Percentiles rank a stretch among this genome's conserved stretches.
phyloP scores from a whole-genome alignment of 2,329 filamentous ascomycete genomes.

The Scedosporium dehoogii region DNA sequence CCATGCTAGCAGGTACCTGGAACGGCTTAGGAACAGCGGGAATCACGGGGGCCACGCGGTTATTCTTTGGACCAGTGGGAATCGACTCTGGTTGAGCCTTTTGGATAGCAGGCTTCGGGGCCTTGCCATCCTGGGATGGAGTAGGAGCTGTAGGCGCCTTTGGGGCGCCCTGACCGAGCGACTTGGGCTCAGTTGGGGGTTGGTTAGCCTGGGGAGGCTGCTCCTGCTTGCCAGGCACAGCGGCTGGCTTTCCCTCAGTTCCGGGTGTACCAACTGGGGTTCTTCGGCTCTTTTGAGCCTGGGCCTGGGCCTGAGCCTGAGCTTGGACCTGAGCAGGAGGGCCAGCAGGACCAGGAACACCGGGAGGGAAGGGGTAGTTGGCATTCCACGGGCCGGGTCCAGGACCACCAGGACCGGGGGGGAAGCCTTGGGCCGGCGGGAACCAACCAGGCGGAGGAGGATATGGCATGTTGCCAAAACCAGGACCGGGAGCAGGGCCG shows the following conservation, averaged over 20 bases:
- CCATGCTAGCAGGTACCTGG: constrained; percentile 18
- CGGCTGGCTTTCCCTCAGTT: constrained; percentile 34
- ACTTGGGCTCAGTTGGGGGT: constrained; percentile 44
- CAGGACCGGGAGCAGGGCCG: constrained; percentile 47
- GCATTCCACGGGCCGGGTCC: constrained; percentile 48
- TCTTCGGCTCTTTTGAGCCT: constrained; percentile 23
- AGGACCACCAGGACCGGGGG: constrained; percentile 43
- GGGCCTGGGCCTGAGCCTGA: not conserved
- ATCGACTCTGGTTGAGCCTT: constrained; percentile 16
- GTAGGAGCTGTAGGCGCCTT: constrained; percentile 21
- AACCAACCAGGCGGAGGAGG: constrained; percentile 72
- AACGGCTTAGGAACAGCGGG: constrained; percentile 22
- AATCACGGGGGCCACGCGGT: constrained; percentile 54
- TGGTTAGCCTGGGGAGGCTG: constrained; percentile 32
- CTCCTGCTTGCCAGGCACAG: constrained; percentile 33
- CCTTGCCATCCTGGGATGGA: constrained; percentile 5
- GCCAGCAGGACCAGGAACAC: not conserved
- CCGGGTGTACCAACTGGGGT: constrained; percentile 32
- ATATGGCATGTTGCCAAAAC: constrained; percentile 64
- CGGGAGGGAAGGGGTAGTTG: constrained; percentile 50
- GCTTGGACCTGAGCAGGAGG: not conserved
- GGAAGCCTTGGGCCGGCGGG: constrained; percentile 66
- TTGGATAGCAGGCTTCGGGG: not conserved
- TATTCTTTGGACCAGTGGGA: constrained; percentile 38
- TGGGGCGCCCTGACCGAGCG: constrained; percentile 32